These are phyloP conservation scores for Colletotrichum sp. DNA, from an alignment of 2,329 filamentous ascomycete genomes.

Conservation along the genomic window DNA sequence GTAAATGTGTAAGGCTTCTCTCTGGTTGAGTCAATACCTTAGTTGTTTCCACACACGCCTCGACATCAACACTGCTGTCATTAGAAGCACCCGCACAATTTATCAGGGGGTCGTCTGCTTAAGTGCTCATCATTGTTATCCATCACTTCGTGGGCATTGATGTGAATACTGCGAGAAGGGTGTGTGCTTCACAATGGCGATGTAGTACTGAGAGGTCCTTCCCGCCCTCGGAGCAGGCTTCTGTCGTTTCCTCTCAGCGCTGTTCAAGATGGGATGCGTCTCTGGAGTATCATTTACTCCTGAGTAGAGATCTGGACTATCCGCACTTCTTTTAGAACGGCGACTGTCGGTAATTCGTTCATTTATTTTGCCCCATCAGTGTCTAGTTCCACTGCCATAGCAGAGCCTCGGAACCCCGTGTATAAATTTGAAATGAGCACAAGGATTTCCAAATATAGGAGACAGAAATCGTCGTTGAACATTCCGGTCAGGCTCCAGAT, in stretches of 20 bases:
- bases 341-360: accelerated
- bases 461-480: neutral
- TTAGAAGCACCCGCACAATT: neutral
- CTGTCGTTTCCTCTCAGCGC: neutral
- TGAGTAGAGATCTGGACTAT: neutral
- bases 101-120: accelerated
- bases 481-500: neutral
- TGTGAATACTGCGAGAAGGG: neutral
- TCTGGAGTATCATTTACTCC: neutral
- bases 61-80: accelerated
- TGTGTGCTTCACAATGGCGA: neutral
- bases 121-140: neutral
- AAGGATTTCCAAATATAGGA: neutral
- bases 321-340: neutral
- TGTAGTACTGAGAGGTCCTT: neutral
- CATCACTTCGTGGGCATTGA: neutral
- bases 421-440: neutral
- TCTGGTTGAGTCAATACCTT: accelerated
- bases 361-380: neutral
- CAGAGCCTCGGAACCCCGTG: neutral
- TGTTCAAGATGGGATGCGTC: neutral
- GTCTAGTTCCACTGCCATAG: neutral
- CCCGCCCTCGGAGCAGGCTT: too few relatives aligned
- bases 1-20: too few relatives aligned
- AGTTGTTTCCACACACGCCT: accelerated